Base-by-base conservation (phyloP, 2,329 filamentous ascomycete species). In the Pezicula carpinea region DNA sequence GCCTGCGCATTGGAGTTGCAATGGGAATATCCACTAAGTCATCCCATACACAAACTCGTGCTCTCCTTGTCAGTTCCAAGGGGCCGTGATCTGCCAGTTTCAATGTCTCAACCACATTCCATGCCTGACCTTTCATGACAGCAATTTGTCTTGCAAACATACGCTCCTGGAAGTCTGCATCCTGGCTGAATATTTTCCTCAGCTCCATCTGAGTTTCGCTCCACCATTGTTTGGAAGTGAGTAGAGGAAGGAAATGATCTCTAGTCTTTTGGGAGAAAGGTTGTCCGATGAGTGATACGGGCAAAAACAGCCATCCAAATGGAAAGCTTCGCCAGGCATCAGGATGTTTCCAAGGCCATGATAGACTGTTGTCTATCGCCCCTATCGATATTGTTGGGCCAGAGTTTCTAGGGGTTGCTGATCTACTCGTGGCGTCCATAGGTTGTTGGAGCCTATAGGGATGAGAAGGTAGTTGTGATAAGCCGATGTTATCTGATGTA, bases 71-170 rank as follows among this genome's bases (percentile, higher is more conserved):
- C 44, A 99, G 79, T 68, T 97, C 93, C 15, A 99, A 73, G 0
- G 93, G 93, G 0, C 93, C 93, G 62, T 97, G 92, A 61, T 97
- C 93, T 1, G 82, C 75, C 15, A 87, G 87, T 66, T 99, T 99
- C 51, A 99, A 76, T 0, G 93, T 96, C 70, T 99, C 93, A 4
- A 99, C 93, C 0, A 99, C 93, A 64, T 99, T 99, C 90, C 93
- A 99, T 1, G 93, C 93, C 64, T 99, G 93, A 10, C 93, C 93
- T 69, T 99, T 99, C 89, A 99, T 96, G 49, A 99, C 93, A 1
- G 93, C 92, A 52, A 99, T 95, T 63, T 99, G 93, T 56, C 89
- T 83, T n/a, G 89, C 89, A 69, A 96, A 99, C 93, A 99, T 99
- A 68, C 89, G 86, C 70, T 99, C 93, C 65, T 97, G 89, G 67